Evolutionary conservation across 1,284 basidiomycete species (phyloP).

Genomic region (Golubevia pallescens): DNA sequence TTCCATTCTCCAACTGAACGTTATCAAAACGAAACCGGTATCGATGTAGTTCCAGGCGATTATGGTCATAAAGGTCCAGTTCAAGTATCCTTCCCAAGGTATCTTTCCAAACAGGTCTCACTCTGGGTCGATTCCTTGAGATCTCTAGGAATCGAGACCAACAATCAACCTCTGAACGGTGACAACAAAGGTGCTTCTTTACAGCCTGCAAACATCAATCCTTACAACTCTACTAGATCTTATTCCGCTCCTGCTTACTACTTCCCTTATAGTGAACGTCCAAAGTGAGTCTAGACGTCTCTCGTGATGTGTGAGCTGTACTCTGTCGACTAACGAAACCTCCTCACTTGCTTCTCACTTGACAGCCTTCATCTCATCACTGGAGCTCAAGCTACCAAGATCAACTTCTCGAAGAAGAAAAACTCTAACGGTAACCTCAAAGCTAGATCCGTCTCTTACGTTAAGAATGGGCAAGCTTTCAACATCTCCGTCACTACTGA

Average conservation of each 20-base stretch:
- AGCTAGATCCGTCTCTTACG: constrained; percentile 37
- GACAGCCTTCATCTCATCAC: constrained; percentile 41
- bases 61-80: constrained; percentile 43
- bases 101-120: constrained; percentile 40
- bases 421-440: background rate
- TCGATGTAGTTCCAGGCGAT: constrained; percentile 30
- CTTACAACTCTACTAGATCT: constrained; percentile 40
- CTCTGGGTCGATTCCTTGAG: constrained; percentile 42
- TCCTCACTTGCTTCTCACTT: background rate
- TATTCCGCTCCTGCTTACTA: constrained; percentile 51
- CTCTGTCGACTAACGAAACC: too few species aligned
- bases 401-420: constrained; percentile 27
- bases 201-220: constrained; percentile 51
- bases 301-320: too few species aligned
- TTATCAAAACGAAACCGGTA: constrained; percentile 27
- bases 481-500: constrained; percentile 37
- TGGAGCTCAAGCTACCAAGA: constrained; percentile 38
- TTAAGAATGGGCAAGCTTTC: constrained; percentile 25
- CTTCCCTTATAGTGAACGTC: constrained; percentile 16
- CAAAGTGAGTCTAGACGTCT: background rate
- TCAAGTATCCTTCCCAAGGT: constrained; percentile 50
- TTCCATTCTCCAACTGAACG: constrained; percentile 31
- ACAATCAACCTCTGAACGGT: constrained; percentile 44
- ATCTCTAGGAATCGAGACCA: constrained; percentile 35
- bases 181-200: constrained; percentile 48